These are phyloP conservation scores for Coniferiporia sulphurascens DNA, from an alignment of 1,284 basidiomycete genomes.

Conservation along the genomic window DNA sequence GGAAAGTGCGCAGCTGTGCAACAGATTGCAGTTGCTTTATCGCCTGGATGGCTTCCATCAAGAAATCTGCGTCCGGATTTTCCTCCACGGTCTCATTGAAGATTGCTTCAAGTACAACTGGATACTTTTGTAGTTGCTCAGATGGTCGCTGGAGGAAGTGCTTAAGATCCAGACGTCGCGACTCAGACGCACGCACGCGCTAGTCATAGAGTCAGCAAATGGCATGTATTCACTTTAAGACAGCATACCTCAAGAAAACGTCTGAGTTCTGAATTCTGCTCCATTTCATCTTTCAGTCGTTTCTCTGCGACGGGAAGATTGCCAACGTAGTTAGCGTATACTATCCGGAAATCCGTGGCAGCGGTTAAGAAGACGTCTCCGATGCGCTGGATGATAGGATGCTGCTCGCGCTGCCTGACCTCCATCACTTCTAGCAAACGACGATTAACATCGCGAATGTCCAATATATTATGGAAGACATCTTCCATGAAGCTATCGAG, in stretches of 20 bases:
- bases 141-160: slow-evolving; percentile 84
- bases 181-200: slow-evolving; percentile 61
- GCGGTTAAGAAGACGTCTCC: slow-evolving; percentile 90
- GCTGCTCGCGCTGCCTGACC: slow-evolving; percentile 84
- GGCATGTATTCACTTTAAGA: neutral
- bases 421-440: slow-evolving; percentile 81
- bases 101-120: slow-evolving; percentile 83
- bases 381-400: slow-evolving; percentile 78
- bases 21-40: slow-evolving; percentile 75
- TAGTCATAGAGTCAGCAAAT: slow-evolving; percentile 35
- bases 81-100: slow-evolving; percentile 71
- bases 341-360: slow-evolving; percentile 82
- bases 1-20: slow-evolving; percentile 80
- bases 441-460: slow-evolving; percentile 79
- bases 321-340: slow-evolving; percentile 85
- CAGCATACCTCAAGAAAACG: slow-evolving; percentile 80
- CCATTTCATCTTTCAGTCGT: slow-evolving; percentile 79
- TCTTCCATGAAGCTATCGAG: slow-evolving; percentile 81
- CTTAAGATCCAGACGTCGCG: slow-evolving; percentile 79
- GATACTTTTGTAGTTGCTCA: slow-evolving; percentile 88
- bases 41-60: slow-evolving; percentile 69
- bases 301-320: slow-evolving; percentile 85
- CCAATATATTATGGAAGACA: slow-evolving; percentile 84
- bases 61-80: slow-evolving; percentile 78
- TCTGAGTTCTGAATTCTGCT: slow-evolving; percentile 78